Evolutionary conservation across 2,329 filamentous ascomycete genomes (phyloP).

Genomic region (Epichloe sibirici): DNA sequence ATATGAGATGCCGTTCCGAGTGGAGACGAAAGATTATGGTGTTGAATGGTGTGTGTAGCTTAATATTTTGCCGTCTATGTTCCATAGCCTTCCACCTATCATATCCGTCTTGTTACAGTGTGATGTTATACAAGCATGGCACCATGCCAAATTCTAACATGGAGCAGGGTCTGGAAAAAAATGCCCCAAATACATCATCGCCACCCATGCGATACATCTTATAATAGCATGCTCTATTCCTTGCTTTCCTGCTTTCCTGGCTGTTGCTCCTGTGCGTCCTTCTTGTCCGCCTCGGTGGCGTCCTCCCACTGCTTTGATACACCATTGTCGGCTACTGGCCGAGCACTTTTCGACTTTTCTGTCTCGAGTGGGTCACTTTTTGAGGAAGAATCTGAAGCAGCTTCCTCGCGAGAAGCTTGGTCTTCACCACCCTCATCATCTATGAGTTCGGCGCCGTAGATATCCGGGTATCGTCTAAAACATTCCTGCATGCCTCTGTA

Average conservation of each 20-base stretch:
- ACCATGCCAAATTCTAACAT: conserved; percentile 7
- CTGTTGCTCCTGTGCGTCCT: conserved; percentile 10
- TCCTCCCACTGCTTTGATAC: conserved; percentile 15
- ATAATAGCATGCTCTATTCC: neutral
- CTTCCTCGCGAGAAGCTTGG: conserved; percentile 6
- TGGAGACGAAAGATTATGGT: neutral
- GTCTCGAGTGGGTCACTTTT: conserved; percentile 8
- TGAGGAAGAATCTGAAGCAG: neutral
- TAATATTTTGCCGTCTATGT: conserved; percentile 1
- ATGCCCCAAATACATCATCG: neutral
- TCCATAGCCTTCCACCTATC: neutral
- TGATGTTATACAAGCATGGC: conserved; percentile 7
- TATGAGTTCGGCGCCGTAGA: conserved; percentile 81
- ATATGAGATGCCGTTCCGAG: too few species aligned
- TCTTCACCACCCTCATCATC: conserved; percentile 49
- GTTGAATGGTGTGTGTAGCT: conserved; percentile 3
- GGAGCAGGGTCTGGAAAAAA: neutral
- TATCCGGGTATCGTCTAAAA: conserved; percentile 83
- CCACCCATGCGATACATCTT: neutral
- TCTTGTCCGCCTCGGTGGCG: conserved; percentile 17
- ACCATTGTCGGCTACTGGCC: conserved; percentile 5
- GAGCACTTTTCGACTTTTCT: conserved; percentile 4
- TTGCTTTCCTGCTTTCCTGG: conserved; percentile 10
- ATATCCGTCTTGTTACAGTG: conserved; percentile 3
- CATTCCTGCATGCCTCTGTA: conserved; percentile 89